These are phyloP conservation scores for Phialemoniopsis sp. DNA, from an alignment of 2,329 filamentous ascomycete genomes.

Conservation along the genomic window DNA sequence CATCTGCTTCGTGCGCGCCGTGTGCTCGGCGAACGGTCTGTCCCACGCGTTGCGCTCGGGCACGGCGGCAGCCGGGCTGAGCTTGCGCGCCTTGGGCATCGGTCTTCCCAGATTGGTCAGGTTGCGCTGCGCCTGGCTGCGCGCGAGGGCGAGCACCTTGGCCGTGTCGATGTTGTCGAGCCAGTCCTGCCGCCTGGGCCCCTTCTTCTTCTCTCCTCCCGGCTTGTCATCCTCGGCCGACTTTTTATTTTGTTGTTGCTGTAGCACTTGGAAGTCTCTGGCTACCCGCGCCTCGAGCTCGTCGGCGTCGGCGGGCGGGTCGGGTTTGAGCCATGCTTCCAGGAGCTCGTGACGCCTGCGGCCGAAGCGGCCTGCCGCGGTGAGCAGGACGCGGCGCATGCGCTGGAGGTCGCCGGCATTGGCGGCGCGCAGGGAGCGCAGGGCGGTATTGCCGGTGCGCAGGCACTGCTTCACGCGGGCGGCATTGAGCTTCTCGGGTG, in stretches of 20 bases:
- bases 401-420: constrained; percentile 42
- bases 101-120: constrained; percentile 23
- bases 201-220: constrained; percentile 1
- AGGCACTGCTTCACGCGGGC: constrained; percentile 18
- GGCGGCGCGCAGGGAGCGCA: constrained; percentile 47
- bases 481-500: no score
- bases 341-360: constrained; percentile 42
- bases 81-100: constrained; percentile 16
- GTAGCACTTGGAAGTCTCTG: no score
- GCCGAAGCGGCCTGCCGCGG: constrained; percentile 50
- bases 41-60: constrained; percentile 47
- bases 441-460: constrained; percentile 32
- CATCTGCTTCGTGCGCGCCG: constrained; percentile 35
- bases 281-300: constrained; percentile 26
- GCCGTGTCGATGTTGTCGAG: constrained; percentile 44
- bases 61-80: constrained; percentile 28
- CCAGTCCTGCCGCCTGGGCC: constrained; percentile 24
- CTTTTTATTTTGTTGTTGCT: no score
- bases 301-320: constrained; percentile 32
- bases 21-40: constrained; percentile 30
- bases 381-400: constrained; percentile 41
- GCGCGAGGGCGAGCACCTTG: constrained; percentile 36
- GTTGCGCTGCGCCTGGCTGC: constrained; percentile 28
- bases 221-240: not conserved
- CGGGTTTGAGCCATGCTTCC: not conserved